Evolutionary conservation across 1,284 basidiomycete species (phyloP), one percentile per base, ranked within the genome.

Genomic region (Rhizoctonia solani): DNA sequence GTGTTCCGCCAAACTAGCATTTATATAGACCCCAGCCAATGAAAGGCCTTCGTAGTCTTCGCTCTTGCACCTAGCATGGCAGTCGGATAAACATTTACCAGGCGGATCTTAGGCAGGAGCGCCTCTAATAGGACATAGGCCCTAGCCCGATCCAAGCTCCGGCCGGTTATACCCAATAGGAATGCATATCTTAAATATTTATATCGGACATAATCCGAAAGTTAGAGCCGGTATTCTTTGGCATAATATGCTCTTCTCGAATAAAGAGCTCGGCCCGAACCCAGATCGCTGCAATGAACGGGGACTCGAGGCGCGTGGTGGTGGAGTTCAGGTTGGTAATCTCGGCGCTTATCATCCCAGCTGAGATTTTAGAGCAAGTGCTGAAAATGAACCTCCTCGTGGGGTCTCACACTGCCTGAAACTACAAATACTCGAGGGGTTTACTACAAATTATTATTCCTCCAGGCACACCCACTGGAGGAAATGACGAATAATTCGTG

Each of bases 21-120:
- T 39, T 39, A 39, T 39, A 39, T 16, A 39, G 37, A 39, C n/a
- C n/a, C n/a, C n/a, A n/a, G n/a, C n/a, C n/a, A n/a, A n/a, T n/a
- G n/a, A n/a, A n/a, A n/a, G n/a, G n/a, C n/a, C n/a, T n/a, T n/a
- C n/a, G 37, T 8, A 39, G 37, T 8, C 37, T 39, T 39, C 37
- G 9, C 16, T 8, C 37, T 8, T 39, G 37, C 37, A 8, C 16
- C 9, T 16, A 39, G 37, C 9, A 8, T 39, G 16, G 9, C 16
- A 39, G 11, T 19, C 27, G 56, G 27, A 30, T 59, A 59, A 59
- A 47, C 44, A 14, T 46, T 59, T 23, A 34, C n/a, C 56, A 59
- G 52, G 29, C 56, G 56, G 56, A 59, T 59, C 56, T 27, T 59
- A 41, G 19, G 21, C 21, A 16, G n/a, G n/a, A n/a, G n/a, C n/a